A percentile compares a stretch with the other conserved stretches of the same genome.
Evolutionary conservation across 2,329 filamentous ascomycete genomes (phyloP).

Genomic region (Arachnomyces sp.): DNA sequence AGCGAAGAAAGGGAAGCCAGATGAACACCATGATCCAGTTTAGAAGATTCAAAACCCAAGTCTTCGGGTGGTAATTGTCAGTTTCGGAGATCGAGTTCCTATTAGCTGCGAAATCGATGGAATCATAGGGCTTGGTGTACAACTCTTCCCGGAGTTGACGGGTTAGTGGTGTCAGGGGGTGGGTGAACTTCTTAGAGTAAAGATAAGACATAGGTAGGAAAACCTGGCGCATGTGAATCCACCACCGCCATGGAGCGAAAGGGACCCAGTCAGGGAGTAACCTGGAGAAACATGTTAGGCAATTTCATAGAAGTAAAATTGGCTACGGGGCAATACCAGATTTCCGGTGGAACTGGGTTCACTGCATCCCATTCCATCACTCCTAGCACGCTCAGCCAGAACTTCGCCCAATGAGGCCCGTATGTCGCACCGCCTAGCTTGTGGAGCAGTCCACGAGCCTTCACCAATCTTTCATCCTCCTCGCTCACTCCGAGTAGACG

Average conservation of each 20-base stretch:
- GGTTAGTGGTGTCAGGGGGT: constrained; percentile 66
- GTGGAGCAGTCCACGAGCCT: constrained; percentile 73
- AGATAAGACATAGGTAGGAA: constrained; percentile 86
- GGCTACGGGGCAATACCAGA: constrained; percentile 54
- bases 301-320: not conserved
- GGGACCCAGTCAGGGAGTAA: constrained; percentile 84
- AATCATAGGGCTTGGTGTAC: constrained; percentile 67
- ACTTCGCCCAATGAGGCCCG: constrained; percentile 92
- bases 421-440: constrained; percentile 76
- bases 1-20: constrained; percentile 70
- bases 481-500: constrained; percentile 74
- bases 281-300: constrained; percentile 25
- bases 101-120: constrained; percentile 67
- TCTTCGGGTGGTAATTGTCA: constrained; percentile 93
- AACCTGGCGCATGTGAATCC: constrained; percentile 98
- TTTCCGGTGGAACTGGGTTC: constrained; percentile 85
- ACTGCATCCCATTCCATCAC: constrained; percentile 84
- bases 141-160: constrained; percentile 69
- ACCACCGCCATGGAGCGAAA: constrained; percentile 88
- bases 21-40: constrained; percentile 74
- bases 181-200: constrained; percentile 73
- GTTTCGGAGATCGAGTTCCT: constrained; percentile 70
- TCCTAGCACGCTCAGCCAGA: constrained; percentile 80
- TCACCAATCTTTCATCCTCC: constrained; percentile 77
- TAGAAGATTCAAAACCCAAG: constrained; percentile 66